Evolutionary conservation across 257 asterid species (phyloP).

Genomic region (Solanum gandarillasii): DNA sequence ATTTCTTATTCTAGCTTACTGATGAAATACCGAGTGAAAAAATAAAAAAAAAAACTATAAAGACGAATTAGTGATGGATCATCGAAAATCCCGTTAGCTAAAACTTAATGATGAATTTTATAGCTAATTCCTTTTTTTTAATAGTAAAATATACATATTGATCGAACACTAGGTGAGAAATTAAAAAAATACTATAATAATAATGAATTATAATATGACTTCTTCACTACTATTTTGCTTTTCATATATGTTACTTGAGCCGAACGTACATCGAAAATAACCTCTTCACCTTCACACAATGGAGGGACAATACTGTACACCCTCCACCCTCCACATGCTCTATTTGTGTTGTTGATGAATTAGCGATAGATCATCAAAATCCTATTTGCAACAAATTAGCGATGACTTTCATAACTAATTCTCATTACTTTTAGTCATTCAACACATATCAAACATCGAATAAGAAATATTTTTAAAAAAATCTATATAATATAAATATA

Average conservation of each 20-base stretch:
- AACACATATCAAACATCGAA: background rate
- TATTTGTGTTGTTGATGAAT: background rate
- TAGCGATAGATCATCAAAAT: background rate
- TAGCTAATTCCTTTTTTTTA: background rate
- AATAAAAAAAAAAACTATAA: background rate
- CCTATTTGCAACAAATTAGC: background rate
- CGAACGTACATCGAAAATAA: background rate
- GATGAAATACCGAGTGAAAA: too few species aligned
- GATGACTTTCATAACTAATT: background rate
- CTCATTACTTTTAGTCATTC: background rate
- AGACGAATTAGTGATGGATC: background rate
- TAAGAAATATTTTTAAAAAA: rapidly evolving
- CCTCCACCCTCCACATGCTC: background rate
- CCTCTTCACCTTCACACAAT: background rate
- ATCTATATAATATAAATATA: background rate
- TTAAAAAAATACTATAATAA: background rate
- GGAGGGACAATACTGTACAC: background rate
- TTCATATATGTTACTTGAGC: background rate
- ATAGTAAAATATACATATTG: background rate
- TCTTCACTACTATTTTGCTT: background rate
- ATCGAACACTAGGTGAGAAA: background rate
- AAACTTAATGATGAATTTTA: background rate
- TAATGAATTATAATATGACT: background rate
- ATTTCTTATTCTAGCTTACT: background rate
- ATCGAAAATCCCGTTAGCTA: background rate